phyloP scores from a whole-genome alignment of 352 stramenopile species.

The Phytopythium boreale region DNA sequence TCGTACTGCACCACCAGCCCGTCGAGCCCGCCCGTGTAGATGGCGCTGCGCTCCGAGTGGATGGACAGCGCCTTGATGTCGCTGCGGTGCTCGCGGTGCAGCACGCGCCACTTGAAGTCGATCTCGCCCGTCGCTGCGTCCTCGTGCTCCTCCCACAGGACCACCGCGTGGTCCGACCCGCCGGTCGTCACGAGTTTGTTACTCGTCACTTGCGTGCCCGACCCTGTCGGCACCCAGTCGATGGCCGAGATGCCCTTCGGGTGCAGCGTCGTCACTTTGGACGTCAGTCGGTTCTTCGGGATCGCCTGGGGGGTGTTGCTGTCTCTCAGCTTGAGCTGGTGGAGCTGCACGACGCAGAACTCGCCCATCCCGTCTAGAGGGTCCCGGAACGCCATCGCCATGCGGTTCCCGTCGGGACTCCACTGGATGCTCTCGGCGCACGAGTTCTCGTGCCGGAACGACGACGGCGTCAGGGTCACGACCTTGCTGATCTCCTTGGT shows the following conservation, averaged over 20 bases:
- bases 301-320: slow-evolving; percentile 39
- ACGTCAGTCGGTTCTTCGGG: slow-evolving; percentile 51
- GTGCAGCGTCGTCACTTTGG: slow-evolving; percentile 61
- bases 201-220: slow-evolving; percentile 39
- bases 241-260: slow-evolving; percentile 61
- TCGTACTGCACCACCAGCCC: slow-evolving; percentile 74
- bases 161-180: slow-evolving; percentile 64
- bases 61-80: slow-evolving; percentile 76
- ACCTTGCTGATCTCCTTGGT: slow-evolving; percentile 62
- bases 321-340: slow-evolving; percentile 55
- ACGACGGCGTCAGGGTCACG: slow-evolving; percentile 48
- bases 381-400: slow-evolving; percentile 82
- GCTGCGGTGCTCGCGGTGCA: slow-evolving; percentile 75
- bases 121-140: slow-evolving; percentile 16
- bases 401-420: slow-evolving; percentile 67
- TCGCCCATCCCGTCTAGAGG: slow-evolving; percentile 52
- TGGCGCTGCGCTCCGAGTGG: slow-evolving; percentile 58
- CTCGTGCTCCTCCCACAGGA: slow-evolving; percentile 74
- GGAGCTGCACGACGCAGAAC: slow-evolving; percentile 74
- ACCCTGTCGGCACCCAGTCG: slow-evolving; percentile 60
- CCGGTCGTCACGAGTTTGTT: slow-evolving; percentile 64
- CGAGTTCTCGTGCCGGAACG: slow-evolving; percentile 58
- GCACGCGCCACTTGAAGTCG: slow-evolving; percentile 61
- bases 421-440: slow-evolving; percentile 76
- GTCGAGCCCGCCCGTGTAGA: slow-evolving; percentile 76